Conservation (phyloP, 208 protist genomes). For the Sergeia podlipaevii region DNA sequence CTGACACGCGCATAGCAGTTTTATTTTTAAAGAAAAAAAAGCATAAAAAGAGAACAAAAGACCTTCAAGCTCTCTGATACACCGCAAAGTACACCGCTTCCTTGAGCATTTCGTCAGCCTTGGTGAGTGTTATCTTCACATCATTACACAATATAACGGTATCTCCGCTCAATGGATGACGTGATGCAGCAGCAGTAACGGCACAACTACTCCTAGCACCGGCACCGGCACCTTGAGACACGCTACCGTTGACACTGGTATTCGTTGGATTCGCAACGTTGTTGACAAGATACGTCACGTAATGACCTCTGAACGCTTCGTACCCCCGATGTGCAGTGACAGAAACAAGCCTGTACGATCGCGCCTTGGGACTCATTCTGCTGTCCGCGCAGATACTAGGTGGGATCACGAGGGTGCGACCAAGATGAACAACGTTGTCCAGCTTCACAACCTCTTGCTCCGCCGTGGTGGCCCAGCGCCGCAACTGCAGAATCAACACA, state of each 20-base stretch:
- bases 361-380: constrained; percentile 16
- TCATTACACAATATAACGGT: constrained; percentile 73
- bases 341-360: constrained; percentile 61
- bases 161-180: too few relatives aligned
- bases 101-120: constrained; percentile 21
- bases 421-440: constrained; percentile 65
- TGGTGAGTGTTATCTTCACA: constrained; percentile 23
- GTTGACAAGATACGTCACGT: constrained; percentile 65
- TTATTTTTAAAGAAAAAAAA: constrained; percentile 5
- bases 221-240: too few relatives aligned
- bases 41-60: background rate
- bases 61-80: constrained; percentile 37
- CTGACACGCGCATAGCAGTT: background rate
- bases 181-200: too few relatives aligned
- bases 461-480: constrained; percentile 78
- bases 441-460: constrained; percentile 85
- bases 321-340: constrained; percentile 68
- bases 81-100: constrained; percentile 81
- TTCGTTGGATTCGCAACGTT: constrained; percentile 22
- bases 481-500: constrained; percentile 70
- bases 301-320: constrained; percentile 56
- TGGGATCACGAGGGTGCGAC: constrained; percentile 50
- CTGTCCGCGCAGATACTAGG: constrained; percentile 41
- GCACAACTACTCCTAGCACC: too few relatives aligned
- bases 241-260: too few relatives aligned